phyloP scores from a whole-genome alignment of 1,139 yeast genomes.

The Debaryomyces udenii region DNA sequence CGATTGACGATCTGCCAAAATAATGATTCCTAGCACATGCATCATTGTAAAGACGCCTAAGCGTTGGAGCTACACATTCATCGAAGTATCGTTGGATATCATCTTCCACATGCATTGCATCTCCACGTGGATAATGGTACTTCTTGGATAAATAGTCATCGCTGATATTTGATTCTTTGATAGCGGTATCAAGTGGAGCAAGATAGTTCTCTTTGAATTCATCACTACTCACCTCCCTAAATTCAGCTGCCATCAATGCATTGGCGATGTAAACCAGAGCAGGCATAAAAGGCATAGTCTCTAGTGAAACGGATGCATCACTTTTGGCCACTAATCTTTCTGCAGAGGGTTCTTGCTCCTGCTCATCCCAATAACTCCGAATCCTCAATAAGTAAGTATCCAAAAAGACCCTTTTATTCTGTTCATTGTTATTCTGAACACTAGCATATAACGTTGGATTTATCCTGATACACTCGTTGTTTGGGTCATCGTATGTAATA shows the following conservation, averaged over 20 bases:
- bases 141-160: not conserved
- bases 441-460: not conserved
- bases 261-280: no score
- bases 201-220: no score
- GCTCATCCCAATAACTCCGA: not conserved
- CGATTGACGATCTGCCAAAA: constrained; percentile 4
- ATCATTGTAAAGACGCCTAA: constrained; percentile 3
- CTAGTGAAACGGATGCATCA: no score
- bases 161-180: not conserved
- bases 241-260: no score
- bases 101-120: constrained; percentile 8
- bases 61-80: constrained; percentile 2
- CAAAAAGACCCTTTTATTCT: constrained; percentile 6
- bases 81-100: constrained; percentile 7
- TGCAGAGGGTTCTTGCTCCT: not conserved
- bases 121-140: constrained; percentile 7
- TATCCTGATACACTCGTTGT: no score
- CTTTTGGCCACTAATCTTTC: constrained; percentile 7
- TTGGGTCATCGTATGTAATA: constrained; percentile 3
- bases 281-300: no score
- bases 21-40: constrained; percentile 2
- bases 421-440: not conserved
- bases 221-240: no score
- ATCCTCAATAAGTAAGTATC: constrained; percentile 2
- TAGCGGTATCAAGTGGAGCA: constrained; percentile 9